Percentiles rank a stretch among this genome's conserved stretches.
These are phyloP conservation scores for Termitomyces heimii DNA, from an alignment of 768 basidiomycete species.

Conservation along the genomic window DNA sequence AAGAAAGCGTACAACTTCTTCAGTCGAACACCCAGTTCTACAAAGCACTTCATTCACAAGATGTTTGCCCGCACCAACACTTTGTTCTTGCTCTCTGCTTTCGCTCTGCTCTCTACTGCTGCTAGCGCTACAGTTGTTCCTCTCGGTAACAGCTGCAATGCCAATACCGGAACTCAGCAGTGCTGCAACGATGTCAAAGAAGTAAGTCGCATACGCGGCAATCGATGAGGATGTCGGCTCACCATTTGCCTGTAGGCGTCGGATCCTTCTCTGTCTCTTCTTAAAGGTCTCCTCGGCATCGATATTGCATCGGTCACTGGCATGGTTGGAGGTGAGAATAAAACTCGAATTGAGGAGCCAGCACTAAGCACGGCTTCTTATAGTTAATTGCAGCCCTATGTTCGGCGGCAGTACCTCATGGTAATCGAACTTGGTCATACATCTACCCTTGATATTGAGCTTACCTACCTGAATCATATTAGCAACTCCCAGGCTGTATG, in stretches of 20 bases:
- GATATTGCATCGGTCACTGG: background rate
- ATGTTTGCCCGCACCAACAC: conserved; percentile 10
- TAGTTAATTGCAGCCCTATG: conserved; percentile 14
- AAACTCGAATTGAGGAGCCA: background rate
- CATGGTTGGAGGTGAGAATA: conserved; percentile 8
- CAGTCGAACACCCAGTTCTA: conserved; percentile 12
- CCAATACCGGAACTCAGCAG: conserved; percentile 5
- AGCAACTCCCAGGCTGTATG: conserved; percentile 15
- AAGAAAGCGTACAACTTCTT: background rate
- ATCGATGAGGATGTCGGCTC: background rate
- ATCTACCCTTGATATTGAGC: background rate
- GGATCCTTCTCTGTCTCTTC: background rate
- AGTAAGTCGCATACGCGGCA: background rate
- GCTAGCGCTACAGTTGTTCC: conserved; percentile 1
- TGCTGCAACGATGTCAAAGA: conserved; percentile 2
- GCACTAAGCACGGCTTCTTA: background rate
- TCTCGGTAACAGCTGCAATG: conserved; percentile 3
- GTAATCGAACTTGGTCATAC: background rate
- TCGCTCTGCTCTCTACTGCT: conserved; percentile 9
- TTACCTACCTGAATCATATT: background rate
- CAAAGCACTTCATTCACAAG: conserved; percentile 3
- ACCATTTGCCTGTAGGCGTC: background rate
- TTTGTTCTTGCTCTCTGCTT: conserved; percentile 7
- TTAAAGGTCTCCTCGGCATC: conserved; percentile 11
- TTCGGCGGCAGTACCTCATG: conserved; percentile 5